phyloP scores from a whole-genome alignment of 805 yeast genomes.

The Wickerhamiella brachini region DNA sequence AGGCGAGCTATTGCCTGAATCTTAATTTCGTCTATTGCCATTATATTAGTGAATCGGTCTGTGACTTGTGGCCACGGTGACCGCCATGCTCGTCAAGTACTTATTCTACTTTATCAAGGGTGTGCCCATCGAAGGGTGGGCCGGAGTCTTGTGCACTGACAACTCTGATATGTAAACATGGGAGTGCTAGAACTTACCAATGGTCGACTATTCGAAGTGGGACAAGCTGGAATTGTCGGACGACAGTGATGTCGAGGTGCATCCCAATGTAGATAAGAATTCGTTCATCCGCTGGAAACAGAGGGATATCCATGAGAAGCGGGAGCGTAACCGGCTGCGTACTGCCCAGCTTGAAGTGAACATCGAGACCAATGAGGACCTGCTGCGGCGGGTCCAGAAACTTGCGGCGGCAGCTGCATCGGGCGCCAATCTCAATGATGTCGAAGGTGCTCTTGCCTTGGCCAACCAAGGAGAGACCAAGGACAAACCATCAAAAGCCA shows the following conservation, averaged over 20 bases:
- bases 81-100: too few relatives aligned
- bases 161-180: too few relatives aligned
- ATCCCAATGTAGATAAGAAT: constrained; percentile 89
- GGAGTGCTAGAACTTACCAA: not conserved
- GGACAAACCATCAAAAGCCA: constrained; percentile 20
- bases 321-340: constrained; percentile 66
- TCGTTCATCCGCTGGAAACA: constrained; percentile 95
- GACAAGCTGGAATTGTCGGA: constrained; percentile 92
- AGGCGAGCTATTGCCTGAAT: too few relatives aligned
- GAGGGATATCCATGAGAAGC: constrained; percentile 88
- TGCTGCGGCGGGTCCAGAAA: constrained; percentile 59
- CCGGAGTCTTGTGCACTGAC: too few relatives aligned
- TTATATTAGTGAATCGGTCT: too few relatives aligned
- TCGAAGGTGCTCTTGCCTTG: constrained; percentile 16
- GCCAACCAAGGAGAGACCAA: constrained; percentile 16
- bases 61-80: too few relatives aligned
- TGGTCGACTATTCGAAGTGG: constrained; percentile 89
- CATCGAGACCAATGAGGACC: constrained; percentile 61
- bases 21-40: too few relatives aligned
- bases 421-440: constrained; percentile 17
- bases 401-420: constrained; percentile 34
- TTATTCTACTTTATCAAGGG: too few relatives aligned
- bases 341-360: constrained; percentile 65
- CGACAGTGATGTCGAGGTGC: constrained; percentile 94
- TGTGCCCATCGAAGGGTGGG: too few relatives aligned